These are phyloP conservation scores for Trichoderma lentiforme DNA, from an alignment of 2,329 filamentous ascomycete genomes.

Conservation along the genomic window DNA sequence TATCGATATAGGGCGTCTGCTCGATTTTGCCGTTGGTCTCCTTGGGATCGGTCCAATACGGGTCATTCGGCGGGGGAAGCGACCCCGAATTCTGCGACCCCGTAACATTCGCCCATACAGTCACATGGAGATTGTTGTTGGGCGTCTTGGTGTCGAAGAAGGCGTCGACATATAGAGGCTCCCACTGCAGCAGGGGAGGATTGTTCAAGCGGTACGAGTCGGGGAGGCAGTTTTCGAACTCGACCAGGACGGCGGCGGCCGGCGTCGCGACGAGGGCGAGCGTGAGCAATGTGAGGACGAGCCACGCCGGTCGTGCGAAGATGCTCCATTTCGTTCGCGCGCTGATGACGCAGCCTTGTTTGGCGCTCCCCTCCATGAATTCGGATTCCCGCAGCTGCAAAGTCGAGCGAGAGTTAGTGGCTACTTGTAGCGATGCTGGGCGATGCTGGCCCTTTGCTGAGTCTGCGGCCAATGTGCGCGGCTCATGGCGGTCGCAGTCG, in stretches of 20 bases:
- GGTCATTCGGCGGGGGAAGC: constrained; percentile 58
- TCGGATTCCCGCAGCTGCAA: background rate
- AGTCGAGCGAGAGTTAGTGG: background rate
- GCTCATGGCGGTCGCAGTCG: constrained; percentile 8
- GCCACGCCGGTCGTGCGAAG: constrained; percentile 24
- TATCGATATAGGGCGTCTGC: constrained; percentile 48
- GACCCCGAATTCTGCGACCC: constrained; percentile 59
- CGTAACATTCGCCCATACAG: constrained; percentile 86
- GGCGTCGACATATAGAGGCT: constrained; percentile 71
- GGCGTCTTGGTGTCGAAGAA: constrained; percentile 61
- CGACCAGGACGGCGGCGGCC: constrained; percentile 62
- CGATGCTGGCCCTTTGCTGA: background rate
- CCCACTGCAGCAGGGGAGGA: constrained; percentile 71
- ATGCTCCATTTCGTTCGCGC: constrained; percentile 3
- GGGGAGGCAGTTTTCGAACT: constrained; percentile 80
- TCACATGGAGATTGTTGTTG: constrained; percentile 68
- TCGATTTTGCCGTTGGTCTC: constrained; percentile 73
- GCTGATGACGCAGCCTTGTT: constrained; percentile 6
- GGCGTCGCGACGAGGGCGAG: constrained; percentile 38
- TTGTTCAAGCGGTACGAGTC: constrained; percentile 54
- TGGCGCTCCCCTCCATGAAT: constrained; percentile 3
- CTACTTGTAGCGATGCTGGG: background rate
- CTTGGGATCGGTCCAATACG: constrained; percentile 60
- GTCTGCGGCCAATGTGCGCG: background rate
- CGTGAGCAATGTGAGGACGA: constrained; percentile 39